Evolutionary conservation across 164 flowering plant genomes (phyloP), one percentile per base, ranked within the genome.

Genomic region (Sextonia rubra): DNA sequence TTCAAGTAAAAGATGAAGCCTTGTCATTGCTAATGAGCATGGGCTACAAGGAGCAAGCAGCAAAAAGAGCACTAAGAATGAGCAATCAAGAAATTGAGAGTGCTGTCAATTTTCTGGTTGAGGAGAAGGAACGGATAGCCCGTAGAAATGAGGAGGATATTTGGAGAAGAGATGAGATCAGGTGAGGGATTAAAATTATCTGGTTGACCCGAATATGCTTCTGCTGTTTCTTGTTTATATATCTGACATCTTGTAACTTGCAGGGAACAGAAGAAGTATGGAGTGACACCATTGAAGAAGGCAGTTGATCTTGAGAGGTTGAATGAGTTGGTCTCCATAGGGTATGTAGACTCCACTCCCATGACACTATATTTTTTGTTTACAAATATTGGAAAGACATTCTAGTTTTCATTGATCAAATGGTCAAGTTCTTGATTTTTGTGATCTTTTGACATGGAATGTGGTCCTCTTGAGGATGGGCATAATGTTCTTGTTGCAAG

Each of bases 231-330:
- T 48, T 60, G 27, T 47, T 26, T 30, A 25, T 72, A 44, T 64
- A 47, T 64, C 20, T 2, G 32, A 47, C 25, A 63, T 30, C 14
- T 66, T 60, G 27, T 15, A 56, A 49, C 68, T 74, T 64, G 67
- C 87, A 94, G 97, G 90, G 98, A 95, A 82, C 93, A 89, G 83
- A 91, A 87, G 74, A 71, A 67, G 4, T 93, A 88, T 85, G 99
- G 99, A 73, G 69, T 76, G 79, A 95, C 99, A 30, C 87, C 93
- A 25, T 84, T 82, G 27, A 85, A 79, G 76, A 95, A 88, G 76
- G 85, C 95, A 15, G 99, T 95, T 61, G 89, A 93, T 84, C 79
- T 95, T 22, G 74, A 85, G 75, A 88, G 70, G 68, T 47, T 95
- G 79, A 76, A 81, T 23, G 82, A 82, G 68, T 73, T 95, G 64